These are phyloP conservation scores for Vitis hybrid DNA, from an alignment of 177 flowering plant genomes.

Conservation along the genomic window DNA sequence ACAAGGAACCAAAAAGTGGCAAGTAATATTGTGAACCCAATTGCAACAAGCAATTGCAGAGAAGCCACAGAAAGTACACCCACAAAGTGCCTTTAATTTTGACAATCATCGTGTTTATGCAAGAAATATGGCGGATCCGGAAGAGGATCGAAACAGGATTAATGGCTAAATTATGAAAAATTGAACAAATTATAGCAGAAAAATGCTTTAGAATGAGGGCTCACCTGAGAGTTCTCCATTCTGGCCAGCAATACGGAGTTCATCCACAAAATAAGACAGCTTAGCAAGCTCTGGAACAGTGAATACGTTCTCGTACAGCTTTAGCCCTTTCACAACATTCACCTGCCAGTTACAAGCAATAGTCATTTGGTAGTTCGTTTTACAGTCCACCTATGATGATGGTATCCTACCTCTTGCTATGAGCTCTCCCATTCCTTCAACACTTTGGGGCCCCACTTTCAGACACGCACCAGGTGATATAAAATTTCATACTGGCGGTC, in stretches of 20 bases:
- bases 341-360: constrained; percentile 52
- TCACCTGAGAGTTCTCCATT: constrained; percentile 84
- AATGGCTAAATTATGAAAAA: constrained; percentile 18
- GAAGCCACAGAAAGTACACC: too few relatives aligned
- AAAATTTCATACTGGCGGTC: too few relatives aligned
- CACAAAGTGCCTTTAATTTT: too few relatives aligned
- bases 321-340: constrained; percentile 91
- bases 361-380: constrained; percentile 11
- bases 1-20: background rate
- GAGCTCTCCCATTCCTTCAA: too few relatives aligned
- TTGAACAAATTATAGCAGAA: background rate
- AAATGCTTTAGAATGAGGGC: constrained; percentile 4
- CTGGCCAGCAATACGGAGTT: constrained; percentile 72
- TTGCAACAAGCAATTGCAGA: too few relatives aligned
- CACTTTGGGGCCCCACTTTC: too few relatives aligned
- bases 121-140: too few relatives aligned
- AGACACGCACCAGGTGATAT: too few relatives aligned
- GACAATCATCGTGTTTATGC: too few relatives aligned
- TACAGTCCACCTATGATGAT: too few relatives aligned
- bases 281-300: constrained; percentile 71
- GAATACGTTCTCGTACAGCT: constrained; percentile 76
- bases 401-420: too few relatives aligned
- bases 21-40: background rate
- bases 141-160: background rate
- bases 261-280: constrained; percentile 55